Base-by-base conservation (phyloP, 768 basidiomycete species). In the Galerina sulciceps region DNA sequence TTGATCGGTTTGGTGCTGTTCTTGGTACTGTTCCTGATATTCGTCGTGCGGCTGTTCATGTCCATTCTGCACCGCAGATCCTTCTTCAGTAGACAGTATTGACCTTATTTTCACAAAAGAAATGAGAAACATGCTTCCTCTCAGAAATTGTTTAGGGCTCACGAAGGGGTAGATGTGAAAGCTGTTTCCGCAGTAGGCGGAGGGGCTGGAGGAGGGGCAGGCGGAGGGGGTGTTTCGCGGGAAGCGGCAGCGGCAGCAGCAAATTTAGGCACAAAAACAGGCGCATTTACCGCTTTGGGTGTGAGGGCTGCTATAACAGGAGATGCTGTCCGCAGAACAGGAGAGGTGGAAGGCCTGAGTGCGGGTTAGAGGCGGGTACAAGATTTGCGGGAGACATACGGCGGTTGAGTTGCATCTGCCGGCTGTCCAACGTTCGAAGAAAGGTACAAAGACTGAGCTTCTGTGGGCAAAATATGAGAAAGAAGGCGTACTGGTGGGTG, bases 211-310 rank as follows among this genome's bases (percentile, higher is more conserved):
- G 72, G 69, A 10, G 71, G 67, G 20, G 64, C 70, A 31, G 71
- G 37, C 6, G 18, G 14, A 14, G 37, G 4, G 15, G n/a, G 17
- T 40, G 23, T 8, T 6, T 26, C 42, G 14, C 22, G 23, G 9
- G 52, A 17, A 36, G 76, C 71, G 22, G 73, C 65, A 9, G 70
- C 57, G 23, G 72, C 62, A 57, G 68, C 58, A 34, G 74, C 62
- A 23, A 75, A 76, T 70, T 90, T 93, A 17, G 93, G 92, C 18
- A 94, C 85, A 60, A 94, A 94, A 42, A 94, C 85, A 36, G 93
- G 91, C 1, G 92, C 92, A 69, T 93, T 90, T 53, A 92, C 82
- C 3, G 90, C 89, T 61, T 89, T 84, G 43, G 88, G 81, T 2
- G 85, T 81, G 11, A 80, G 73, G 3, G 73, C 61, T 10, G 68